These are phyloP conservation scores for Porpolomopsis calyptriformis DNA, from an alignment of 768 basidiomycete species.

Conservation along the genomic window DNA sequence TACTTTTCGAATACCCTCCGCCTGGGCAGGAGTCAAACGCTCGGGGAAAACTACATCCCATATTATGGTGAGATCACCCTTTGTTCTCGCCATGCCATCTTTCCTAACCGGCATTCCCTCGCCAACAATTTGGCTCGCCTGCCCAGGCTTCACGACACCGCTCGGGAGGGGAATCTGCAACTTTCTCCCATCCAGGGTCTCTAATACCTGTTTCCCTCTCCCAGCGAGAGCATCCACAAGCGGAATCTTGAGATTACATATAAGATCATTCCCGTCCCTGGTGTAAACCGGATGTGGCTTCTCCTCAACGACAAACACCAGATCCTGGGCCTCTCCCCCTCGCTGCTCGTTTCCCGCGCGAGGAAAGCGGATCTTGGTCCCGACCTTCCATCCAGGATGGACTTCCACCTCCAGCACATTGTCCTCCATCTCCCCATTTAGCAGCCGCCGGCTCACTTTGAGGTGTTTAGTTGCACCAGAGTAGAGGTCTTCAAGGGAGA, in stretches of 20 bases:
- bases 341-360: conserved; percentile 73
- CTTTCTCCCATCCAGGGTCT: conserved; percentile 71
- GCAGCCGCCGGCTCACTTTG: conserved; percentile 66
- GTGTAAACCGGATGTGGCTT: conserved; percentile 73
- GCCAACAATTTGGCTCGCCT: conserved; percentile 55
- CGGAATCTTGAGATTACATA: conserved; percentile 48
- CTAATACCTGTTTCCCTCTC: conserved; percentile 36
- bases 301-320: conserved; percentile 97
- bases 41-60: conserved; percentile 85
- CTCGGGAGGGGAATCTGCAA: conserved; percentile 56
- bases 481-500: conserved; percentile 81
- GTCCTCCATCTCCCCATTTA: conserved; percentile 71
- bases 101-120: conserved; percentile 93
- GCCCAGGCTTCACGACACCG: conserved; percentile 66
- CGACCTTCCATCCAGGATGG: conserved; percentile 90
- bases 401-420: conserved; percentile 75
- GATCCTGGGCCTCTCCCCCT: conserved; percentile 64
- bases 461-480: conserved; percentile 78
- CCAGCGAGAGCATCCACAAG: conserved; percentile 71
- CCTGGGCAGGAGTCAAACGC: conserved; percentile 62
- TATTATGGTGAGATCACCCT: conserved; percentile 75
- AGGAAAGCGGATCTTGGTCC: conserved; percentile 88
- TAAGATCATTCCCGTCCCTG: conserved; percentile 75
- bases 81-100: conserved; percentile 53
- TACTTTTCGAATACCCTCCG: conserved; percentile 67